Percentiles rank a stretch among this genome's conserved stretches.
Evolutionary conservation across 495 filamentous ascomycete species (phyloP).

Genomic region (Aspergillus saccharolyticus): DNA sequence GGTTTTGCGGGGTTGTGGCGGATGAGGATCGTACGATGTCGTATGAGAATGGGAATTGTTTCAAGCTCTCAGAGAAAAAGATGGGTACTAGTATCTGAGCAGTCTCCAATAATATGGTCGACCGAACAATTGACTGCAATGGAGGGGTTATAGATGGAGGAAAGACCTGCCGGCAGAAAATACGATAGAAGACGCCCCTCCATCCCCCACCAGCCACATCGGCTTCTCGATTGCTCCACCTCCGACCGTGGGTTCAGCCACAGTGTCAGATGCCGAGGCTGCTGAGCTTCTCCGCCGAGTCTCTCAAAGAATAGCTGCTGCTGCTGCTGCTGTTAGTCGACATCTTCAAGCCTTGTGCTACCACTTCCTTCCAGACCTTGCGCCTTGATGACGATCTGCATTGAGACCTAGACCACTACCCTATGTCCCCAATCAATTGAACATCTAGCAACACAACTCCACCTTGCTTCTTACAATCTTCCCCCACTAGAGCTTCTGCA

Average conservation of each 20-base stretch:
- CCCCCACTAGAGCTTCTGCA: no score
- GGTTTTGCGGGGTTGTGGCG: constrained; percentile 15
- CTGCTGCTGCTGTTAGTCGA: no score
- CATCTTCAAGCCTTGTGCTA: no score
- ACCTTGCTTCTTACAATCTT: no score
- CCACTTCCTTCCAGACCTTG: no score
- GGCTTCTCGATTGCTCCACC: constrained; percentile 5
- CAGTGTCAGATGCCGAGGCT: neutral
- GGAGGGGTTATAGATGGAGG: neutral
- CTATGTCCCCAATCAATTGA: no score
- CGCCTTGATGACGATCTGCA: no score
- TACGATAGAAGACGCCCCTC: neutral
- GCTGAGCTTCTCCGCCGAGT: neutral
- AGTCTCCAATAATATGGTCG: neutral
- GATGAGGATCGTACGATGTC: neutral
- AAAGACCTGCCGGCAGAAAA: neutral
- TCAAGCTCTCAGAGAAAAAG: neutral
- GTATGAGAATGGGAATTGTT: neutral
- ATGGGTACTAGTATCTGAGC: neutral
- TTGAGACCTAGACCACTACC: no score
- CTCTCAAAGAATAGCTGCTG: neutral
- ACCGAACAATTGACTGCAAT: neutral
- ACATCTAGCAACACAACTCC: no score
- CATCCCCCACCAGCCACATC: constrained; percentile 4
- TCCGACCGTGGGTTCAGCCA: constrained; percentile 10